phyloP scores from a whole-genome alignment of 495 filamentous ascomycete species.

The Aspergillus ostianus region DNA sequence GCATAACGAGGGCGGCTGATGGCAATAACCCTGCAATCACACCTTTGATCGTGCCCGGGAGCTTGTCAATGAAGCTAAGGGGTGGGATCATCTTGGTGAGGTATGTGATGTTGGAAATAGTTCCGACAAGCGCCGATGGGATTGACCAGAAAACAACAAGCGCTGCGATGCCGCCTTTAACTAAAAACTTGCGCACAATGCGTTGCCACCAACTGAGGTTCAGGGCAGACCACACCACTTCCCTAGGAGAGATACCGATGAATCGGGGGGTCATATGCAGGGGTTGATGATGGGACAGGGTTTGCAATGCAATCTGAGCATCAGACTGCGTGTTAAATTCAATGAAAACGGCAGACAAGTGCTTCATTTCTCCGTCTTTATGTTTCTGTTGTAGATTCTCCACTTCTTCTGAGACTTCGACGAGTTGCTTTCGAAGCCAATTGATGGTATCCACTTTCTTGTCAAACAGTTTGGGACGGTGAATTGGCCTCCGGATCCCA shows the following conservation, averaged over 20 bases:
- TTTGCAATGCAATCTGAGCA: constrained; percentile 78
- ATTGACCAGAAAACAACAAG: constrained; percentile 91
- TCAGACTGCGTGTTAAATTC: constrained; percentile 77
- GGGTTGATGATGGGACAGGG: constrained; percentile 77
- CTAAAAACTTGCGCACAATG: constrained; percentile 63
- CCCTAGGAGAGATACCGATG: constrained; percentile 71
- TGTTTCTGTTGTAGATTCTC: constrained; percentile 59
- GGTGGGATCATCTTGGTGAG: constrained; percentile 60
- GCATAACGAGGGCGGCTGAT: constrained; percentile 67
- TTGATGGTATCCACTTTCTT: constrained; percentile 84
- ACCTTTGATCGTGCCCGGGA: constrained; percentile 69
- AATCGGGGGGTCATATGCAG: constrained; percentile 83
- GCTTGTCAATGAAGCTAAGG: constrained; percentile 64
- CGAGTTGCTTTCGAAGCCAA: constrained; percentile 73
- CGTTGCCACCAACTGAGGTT: constrained; percentile 81
- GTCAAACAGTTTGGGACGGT: constrained; percentile 53
- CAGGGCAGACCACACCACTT: constrained; percentile 81
- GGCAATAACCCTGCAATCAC: constrained; percentile 79
- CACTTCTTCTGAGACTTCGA: constrained; percentile 66
- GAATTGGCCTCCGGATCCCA: constrained; percentile 53
- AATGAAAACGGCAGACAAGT: constrained; percentile 73
- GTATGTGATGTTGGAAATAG: constrained; percentile 75
- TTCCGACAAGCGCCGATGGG: constrained; percentile 76
- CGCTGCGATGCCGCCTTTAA: constrained; percentile 65
- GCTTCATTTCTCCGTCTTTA: constrained; percentile 43